Percentiles rank a stretch among this genome's conserved stretches.
phyloP scores from a whole-genome alignment of 352 stramenopile genomes.

The Pythium aphanidermatum region DNA sequence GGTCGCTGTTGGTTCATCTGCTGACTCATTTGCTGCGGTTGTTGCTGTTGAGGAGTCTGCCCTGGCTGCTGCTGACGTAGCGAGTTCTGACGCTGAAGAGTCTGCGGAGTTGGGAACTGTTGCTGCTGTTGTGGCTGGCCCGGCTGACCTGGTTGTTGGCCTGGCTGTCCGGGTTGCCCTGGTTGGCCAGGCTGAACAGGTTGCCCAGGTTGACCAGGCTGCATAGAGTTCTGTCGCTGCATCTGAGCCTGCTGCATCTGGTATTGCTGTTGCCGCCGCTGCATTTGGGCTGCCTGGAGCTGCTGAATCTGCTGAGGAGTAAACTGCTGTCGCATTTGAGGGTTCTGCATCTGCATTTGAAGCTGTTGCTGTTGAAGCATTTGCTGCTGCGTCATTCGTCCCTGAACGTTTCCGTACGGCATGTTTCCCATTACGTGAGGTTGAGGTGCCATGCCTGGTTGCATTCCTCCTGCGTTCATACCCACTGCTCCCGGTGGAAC shows the following conservation, averaged over 20 bases:
- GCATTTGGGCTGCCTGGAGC: constrained; percentile 35
- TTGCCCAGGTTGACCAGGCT: constrained; percentile 51
- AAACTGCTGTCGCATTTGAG: constrained; percentile 74
- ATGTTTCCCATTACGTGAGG: constrained; percentile 62
- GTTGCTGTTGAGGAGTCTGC: constrained; percentile 5
- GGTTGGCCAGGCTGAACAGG: constrained; percentile 29
- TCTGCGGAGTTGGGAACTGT: too few species aligned
- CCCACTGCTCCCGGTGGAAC: constrained; percentile 32
- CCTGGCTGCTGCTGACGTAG: constrained; percentile 2
- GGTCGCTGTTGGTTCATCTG: constrained; percentile 13
- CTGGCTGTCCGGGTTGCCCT: constrained; percentile 15
- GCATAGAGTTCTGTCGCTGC: constrained; percentile 58
- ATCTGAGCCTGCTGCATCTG: constrained; percentile 59
- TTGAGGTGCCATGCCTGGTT: constrained; percentile 45
- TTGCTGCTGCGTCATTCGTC: constrained; percentile 79
- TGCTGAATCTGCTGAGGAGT: constrained; percentile 79
- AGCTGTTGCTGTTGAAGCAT: constrained; percentile 72
- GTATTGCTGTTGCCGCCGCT: constrained; percentile 37
- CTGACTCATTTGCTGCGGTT: constrained; percentile 8
- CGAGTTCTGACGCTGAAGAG: constrained; percentile 2
- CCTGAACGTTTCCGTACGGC: constrained; percentile 47
- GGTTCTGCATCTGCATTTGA: constrained; percentile 83
- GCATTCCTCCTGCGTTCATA: constrained; percentile 21
- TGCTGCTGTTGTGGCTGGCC: constrained; percentile 25
- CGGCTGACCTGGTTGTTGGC: constrained; percentile 29